phyloP scores from a whole-genome alignment of 768 basidiomycete species.

The Panaeolus papilionaceus region DNA sequence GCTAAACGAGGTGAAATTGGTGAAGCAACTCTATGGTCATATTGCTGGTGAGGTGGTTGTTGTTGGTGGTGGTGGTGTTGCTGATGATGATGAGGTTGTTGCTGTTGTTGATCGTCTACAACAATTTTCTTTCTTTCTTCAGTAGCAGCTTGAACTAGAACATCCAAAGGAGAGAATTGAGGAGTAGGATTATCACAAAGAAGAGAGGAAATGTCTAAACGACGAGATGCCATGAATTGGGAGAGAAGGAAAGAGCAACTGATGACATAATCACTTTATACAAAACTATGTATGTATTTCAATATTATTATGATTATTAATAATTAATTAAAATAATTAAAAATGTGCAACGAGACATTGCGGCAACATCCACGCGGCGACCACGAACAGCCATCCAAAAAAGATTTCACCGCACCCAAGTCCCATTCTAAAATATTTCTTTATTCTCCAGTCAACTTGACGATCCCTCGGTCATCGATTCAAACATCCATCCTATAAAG shows the following conservation, averaged over 20 bases:
- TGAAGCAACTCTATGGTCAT: conserved; percentile 19
- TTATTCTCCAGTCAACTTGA: conserved; percentile 79
- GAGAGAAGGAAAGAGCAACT: conserved; percentile 29
- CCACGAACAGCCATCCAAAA: conserved; percentile 64
- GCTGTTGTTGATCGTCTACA: conserved; percentile 28
- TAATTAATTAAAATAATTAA: conserved; percentile 4
- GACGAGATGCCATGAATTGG: conserved; percentile 63
- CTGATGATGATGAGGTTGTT: conserved; percentile 13
- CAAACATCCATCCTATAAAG: conserved; percentile 63
- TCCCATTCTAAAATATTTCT: conserved; percentile 57
- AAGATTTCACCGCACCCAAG: conserved; percentile 84
- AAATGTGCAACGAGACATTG: conserved; percentile 93
- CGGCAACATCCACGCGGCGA: conserved; percentile 71
- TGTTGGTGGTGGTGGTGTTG: conserved; percentile 13
- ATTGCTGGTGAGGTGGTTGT: neutral
- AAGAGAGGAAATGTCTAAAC: conserved; percentile 79
- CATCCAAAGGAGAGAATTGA: conserved; percentile 53
- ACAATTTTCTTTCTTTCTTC: conserved; percentile 65
- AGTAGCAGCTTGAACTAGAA: conserved; percentile 74
- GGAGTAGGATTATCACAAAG: conserved; percentile 60
- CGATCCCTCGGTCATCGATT: conserved; percentile 92
- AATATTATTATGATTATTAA: conserved; percentile 14
- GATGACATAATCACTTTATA: conserved; percentile 28
- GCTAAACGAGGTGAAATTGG: conserved; percentile 16
- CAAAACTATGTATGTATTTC: conserved; percentile 21